Conservation (phyloP, 2,329 filamentous ascomycete genomes). For the Fragosphaeria purpurea region DNA sequence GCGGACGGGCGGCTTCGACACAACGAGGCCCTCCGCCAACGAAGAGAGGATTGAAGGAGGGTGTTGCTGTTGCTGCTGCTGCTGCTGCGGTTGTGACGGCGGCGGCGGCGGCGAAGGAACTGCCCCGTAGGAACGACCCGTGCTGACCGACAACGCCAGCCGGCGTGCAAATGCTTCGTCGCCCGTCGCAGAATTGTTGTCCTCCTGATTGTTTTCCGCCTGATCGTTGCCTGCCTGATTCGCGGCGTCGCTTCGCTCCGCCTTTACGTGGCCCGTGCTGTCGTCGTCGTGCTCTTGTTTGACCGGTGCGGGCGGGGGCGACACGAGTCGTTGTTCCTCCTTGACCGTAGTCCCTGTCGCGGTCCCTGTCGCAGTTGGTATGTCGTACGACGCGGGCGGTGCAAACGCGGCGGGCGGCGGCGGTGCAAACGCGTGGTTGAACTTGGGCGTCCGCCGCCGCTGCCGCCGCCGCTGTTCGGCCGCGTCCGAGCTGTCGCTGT, state of each 20-base stretch:
- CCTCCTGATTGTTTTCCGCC: background rate
- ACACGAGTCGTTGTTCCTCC: background rate
- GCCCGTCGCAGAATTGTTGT: constrained; percentile 46
- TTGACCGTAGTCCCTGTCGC: background rate
- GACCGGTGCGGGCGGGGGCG: no score
- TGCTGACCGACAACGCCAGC: constrained; percentile 42
- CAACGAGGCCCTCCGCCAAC: constrained; percentile 40
- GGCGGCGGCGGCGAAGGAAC: background rate
- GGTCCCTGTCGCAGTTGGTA: background rate
- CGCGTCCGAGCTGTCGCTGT: constrained; percentile 22
- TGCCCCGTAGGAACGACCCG: constrained; percentile 7
- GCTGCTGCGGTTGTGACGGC: background rate
- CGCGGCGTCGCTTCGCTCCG: no score
- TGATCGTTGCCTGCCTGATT: no score
- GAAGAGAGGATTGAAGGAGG: constrained; percentile 4
- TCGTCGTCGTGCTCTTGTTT: no score
- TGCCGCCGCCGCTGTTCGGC: constrained; percentile 15
- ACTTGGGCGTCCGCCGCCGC: background rate
- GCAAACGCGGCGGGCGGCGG: constrained; percentile 5
- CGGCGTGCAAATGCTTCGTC: constrained; percentile 61
- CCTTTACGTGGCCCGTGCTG: no score
- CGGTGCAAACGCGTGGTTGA: constrained; percentile 39
- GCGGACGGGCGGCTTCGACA: constrained; percentile 68
- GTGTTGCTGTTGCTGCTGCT: constrained; percentile 1
- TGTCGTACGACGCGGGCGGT: background rate